Base-by-base conservation (phyloP, 169 alveolate genomes). In the Eimeria necatrix region DNA sequence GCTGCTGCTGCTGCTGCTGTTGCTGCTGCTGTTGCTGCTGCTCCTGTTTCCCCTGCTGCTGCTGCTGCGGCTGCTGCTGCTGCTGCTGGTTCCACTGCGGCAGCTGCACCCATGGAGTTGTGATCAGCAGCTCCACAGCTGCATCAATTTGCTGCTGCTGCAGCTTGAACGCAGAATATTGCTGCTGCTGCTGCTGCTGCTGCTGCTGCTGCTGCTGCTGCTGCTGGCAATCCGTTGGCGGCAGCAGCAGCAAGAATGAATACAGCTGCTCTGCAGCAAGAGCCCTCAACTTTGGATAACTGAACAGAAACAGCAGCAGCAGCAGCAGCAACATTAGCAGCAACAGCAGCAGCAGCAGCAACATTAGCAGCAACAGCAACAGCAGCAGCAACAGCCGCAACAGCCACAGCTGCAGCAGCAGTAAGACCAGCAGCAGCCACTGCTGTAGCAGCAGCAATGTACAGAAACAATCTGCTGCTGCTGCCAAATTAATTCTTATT, bases 51-150 rank as follows among this genome's bases (percentile, higher is more conserved):
- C 4, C 46, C 32, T 76, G 64, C 87, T 32, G 87, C 87, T 76
- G 87, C 61, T 46, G 18, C 68, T 5, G 87, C 87, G 46, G 59
- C 46, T 76, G 87, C 87, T 76, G 64, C 18, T 48, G 68, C 87
- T 76, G 68, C 26, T 76, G 68, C 61, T 46, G 41, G 14, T 8
- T 20, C 59, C 14, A 32, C 64, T 76, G 46, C 68, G 41, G 9
- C 6, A 88, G 24, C 94, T 88, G 85, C 52, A 88, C 56, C 94
- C 94, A 88, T 7, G 94, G 94, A 18, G 94, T 88, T 59, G 80
- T 49, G 4, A 76, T 88, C 16, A 88, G 94, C n/a, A 88, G 53
- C 68, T 88, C 94, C 14, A 53, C 60, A 4, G 86, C 85, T 46
- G 32, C 84, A 51, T 88, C 94, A 32, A 88, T 46, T 24, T 88